Evolutionary conservation across 2,329 filamentous ascomycete genomes (phyloP).

Genomic region (Cercospora sojina): DNA sequence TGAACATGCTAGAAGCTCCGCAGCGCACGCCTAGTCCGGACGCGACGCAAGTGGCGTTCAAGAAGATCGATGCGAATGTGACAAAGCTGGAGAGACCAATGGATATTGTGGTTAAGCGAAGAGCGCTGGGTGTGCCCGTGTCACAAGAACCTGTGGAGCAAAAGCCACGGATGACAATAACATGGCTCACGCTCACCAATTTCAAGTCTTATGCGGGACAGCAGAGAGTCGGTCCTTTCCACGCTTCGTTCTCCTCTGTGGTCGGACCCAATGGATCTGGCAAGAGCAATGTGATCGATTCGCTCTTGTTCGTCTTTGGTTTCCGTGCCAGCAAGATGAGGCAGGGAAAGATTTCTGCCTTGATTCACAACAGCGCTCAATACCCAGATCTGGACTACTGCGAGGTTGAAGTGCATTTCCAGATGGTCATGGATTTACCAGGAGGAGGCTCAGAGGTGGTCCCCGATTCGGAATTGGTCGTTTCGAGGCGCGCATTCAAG

Average conservation of each 20-base stretch:
- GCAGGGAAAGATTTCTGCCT: conserved; percentile 94
- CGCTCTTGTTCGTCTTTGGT: conserved; percentile 96
- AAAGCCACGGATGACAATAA: conserved; percentile 87
- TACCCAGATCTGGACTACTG: conserved; percentile 83
- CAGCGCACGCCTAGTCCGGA: conserved; percentile 17
- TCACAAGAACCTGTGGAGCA: conserved; percentile 73
- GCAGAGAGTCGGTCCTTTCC: conserved; percentile 94
- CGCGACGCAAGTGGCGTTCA: conserved; percentile 47
- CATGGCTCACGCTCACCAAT: conserved; percentile 86
- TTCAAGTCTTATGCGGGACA: conserved; percentile 98
- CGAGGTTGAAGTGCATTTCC: conserved; percentile 95
- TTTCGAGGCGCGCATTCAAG: conserved; percentile 91
- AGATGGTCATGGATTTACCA: conserved; percentile 87
- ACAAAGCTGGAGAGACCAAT: conserved; percentile 83
- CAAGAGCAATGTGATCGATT: conserved; percentile 99
- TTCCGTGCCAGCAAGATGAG: conserved; percentile 99
- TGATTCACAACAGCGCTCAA: conserved; percentile 94
- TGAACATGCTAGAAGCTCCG: conserved; percentile 24
- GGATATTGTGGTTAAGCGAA: conserved; percentile 88
- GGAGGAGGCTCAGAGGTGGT: conserved; percentile 73
- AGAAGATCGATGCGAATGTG: conserved; percentile 73
- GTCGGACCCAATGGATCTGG: conserved; percentile 97
- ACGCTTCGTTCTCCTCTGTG: conserved; percentile 94
- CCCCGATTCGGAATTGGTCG: conserved; percentile 78
- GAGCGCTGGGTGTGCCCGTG: conserved; percentile 62